Base-by-base conservation (phyloP, 139 green algal genomes). In the Auxenochlorella protothecoides region DNA sequence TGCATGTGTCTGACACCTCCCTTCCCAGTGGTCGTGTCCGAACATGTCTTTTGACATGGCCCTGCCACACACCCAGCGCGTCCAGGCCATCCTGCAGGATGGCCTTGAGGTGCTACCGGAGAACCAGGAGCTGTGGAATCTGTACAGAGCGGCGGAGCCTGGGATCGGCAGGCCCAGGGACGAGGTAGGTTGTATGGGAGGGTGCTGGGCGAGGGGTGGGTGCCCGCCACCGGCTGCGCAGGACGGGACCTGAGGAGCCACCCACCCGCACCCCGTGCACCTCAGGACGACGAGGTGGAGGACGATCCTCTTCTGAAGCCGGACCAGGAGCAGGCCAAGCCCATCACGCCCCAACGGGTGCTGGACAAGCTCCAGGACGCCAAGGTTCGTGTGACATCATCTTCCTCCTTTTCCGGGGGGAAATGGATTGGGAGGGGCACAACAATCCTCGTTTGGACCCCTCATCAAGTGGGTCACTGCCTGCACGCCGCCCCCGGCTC, bases 41-140 rank as follows among this genome's bases (percentile, higher is more conserved):
- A 13, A 62, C 12, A 74, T 74, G 70, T 63, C 72, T 52, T 72
- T 77, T 55, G 59, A 68, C 16, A 77, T 77, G 72, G 65, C 66
- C 8, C 66, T 77, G 66, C 66, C 72, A 3, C 66, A 72, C 66
- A n/a, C 72, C 44, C 60, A 70, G 54, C 67, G 73, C 16, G 59
- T 78, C n/a, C 60, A 73, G 54, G 14, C 11, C 27, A 5, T 78
- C 8, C 67, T 27, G n/a, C 12, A 16, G 7, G 59, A 69, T 5
- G 73, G 73, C 53, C 14, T 57, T 3, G 73, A 73, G 53, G 55
- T 15, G 12, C 16, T 65, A 5, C 60, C 73, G 10, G 56, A 63
- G 6, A 67, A 73, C 61, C 51, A 73, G 61, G 13, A 73, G 65
- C 73, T 72, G 59, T 78, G 73, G 73, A 53, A 69, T 8, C 61